These are phyloP conservation scores for Crithidia fasciculata DNA, from an alignment of 208 protist species.

Conservation along the genomic window DNA sequence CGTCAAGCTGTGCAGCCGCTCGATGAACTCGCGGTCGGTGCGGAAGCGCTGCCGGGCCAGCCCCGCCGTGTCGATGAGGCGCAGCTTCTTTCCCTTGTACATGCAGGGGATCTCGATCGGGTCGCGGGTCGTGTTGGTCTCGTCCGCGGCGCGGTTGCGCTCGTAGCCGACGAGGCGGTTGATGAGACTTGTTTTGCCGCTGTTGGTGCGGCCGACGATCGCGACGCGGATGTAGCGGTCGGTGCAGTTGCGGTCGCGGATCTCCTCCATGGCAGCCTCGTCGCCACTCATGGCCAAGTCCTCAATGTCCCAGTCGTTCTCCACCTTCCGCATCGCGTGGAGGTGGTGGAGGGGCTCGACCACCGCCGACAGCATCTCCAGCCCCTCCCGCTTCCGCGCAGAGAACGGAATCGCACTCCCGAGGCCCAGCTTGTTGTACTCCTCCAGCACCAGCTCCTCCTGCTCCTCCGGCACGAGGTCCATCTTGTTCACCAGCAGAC, in stretches of 20 bases:
- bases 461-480: slow-evolving; percentile 73
- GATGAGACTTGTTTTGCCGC: slow-evolving; percentile 93
- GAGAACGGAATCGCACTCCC: slow-evolving; percentile 82
- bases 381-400: slow-evolving; percentile 57
- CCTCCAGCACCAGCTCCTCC: slow-evolving; percentile 59
- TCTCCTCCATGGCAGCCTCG: slow-evolving; percentile 87
- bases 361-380: slow-evolving; percentile 75
- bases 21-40: slow-evolving; percentile 84
- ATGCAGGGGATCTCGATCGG: slow-evolving; percentile 86
- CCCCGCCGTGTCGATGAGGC: slow-evolving; percentile 91
- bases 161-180: slow-evolving; percentile 94
- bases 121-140: slow-evolving; percentile 92
- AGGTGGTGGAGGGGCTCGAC: slow-evolving; percentile 86
- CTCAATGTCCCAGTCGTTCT: slow-evolving; percentile 91
- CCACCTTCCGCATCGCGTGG: slow-evolving; percentile 71
- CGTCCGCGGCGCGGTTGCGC: slow-evolving; percentile 78
- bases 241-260: slow-evolving; percentile 82
- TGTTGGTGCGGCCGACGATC: slow-evolving; percentile 93
- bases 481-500: slow-evolving; percentile 91
- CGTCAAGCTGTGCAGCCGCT: slow-evolving; percentile 76
- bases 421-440: slow-evolving; percentile 71
- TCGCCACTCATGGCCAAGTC: slow-evolving; percentile 85
- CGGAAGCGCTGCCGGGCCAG: slow-evolving; percentile 77
- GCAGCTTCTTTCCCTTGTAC: slow-evolving; percentile 90
- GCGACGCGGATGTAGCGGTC: slow-evolving; percentile 90